Conservation (phyloP, 768 basidiomycete species). For the Mycena galopus region DNA sequence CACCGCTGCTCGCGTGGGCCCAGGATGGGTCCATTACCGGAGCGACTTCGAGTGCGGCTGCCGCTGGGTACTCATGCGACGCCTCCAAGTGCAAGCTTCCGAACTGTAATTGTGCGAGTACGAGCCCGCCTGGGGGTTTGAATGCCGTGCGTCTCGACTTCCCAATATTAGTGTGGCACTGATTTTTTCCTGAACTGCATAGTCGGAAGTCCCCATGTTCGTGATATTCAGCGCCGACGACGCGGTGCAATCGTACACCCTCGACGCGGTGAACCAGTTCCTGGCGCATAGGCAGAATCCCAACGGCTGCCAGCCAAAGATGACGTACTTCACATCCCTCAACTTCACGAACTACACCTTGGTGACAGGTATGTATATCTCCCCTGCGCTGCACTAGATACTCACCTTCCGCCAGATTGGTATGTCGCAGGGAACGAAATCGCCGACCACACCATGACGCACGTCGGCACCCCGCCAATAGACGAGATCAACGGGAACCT, state of each 20-base stretch:
- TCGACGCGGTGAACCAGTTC: conserved; percentile 82
- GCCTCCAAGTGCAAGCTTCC: conserved; percentile 74
- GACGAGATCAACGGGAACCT: conserved; percentile 85
- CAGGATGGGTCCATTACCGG: conserved; percentile 61
- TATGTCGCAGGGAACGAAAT: conserved; percentile 88
- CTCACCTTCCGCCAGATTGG: conserved; percentile 78
- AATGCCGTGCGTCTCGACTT: conserved; percentile 62
- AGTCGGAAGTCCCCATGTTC: conserved; percentile 75
- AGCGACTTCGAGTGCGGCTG: conserved; percentile 62
- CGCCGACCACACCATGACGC: conserved; percentile 89
- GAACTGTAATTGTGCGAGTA: conserved; percentile 79
- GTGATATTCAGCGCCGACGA: conserved; percentile 84
- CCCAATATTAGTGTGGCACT: background rate
- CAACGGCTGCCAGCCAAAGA: conserved; percentile 80
- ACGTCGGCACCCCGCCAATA: conserved; percentile 71
- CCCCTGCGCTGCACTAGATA: background rate
- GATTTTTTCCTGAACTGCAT: background rate
- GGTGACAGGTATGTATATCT: conserved; percentile 61
- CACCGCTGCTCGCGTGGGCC: conserved; percentile 51
- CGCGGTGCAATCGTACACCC: conserved; percentile 82
- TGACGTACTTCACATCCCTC: conserved; percentile 82
- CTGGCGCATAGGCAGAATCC: conserved; percentile 81
- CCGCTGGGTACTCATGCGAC: conserved; percentile 82
- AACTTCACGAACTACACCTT: conserved; percentile 83
- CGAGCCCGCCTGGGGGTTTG: conserved; percentile 79